Evolutionary conservation across 2,329 filamentous ascomycete genomes (phyloP).

Genomic region (Rhynchosporium graminicola): DNA sequence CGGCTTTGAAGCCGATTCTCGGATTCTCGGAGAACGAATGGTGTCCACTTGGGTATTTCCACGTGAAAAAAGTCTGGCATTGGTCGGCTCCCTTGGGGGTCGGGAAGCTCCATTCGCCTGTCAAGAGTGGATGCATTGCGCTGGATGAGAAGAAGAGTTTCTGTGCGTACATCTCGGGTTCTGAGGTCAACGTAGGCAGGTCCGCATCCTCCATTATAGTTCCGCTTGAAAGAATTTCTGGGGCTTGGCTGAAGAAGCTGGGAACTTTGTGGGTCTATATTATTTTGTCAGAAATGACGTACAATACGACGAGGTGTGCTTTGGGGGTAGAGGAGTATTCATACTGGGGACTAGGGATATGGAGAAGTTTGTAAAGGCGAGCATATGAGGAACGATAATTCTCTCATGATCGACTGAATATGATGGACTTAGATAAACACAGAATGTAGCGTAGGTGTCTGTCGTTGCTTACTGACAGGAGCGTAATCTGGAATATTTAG

Average conservation of each 20-base stretch:
- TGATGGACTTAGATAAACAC: neutral
- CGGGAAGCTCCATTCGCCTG: slow-evolving; percentile 2
- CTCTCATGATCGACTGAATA: neutral
- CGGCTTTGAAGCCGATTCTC: neutral
- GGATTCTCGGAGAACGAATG: neutral
- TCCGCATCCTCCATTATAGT: neutral
- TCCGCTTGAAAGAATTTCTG: neutral
- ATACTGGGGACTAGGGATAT: neutral
- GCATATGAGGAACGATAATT: neutral
- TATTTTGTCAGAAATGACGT: neutral
- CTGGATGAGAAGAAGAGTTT: neutral
- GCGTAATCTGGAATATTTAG: neutral
- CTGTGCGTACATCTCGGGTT: neutral
- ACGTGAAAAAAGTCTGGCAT: neutral
- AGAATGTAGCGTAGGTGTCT: neutral
- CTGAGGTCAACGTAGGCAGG: neutral
- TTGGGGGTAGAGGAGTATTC: neutral
- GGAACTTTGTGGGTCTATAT: neutral
- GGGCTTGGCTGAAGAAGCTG: neutral
- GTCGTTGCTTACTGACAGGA: neutral
- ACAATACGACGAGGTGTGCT: neutral
- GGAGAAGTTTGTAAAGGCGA: slow-evolving; percentile 1
- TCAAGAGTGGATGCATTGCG: neutral
- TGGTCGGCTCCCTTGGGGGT: neutral
- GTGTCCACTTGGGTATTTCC: neutral